Evolutionary conservation across 257 asterid genomes (phyloP).

Genomic region (Solanum pinnatisectum): DNA sequence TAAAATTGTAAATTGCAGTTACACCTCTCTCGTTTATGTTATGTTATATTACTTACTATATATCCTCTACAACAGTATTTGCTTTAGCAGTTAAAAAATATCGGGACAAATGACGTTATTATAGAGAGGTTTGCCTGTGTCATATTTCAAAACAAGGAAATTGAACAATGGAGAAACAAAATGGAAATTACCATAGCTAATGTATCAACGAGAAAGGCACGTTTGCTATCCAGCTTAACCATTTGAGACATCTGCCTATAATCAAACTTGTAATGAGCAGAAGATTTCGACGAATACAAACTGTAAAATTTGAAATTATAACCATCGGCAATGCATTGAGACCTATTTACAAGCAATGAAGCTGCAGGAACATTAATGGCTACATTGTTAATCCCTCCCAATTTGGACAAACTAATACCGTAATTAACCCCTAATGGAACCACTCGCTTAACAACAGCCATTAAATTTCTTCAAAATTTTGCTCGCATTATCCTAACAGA

Average conservation of each 20-base stretch:
- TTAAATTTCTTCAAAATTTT: neutral
- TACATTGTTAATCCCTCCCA: slow-evolving; percentile 10
- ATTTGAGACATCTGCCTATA: slow-evolving; percentile 41
- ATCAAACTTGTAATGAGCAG: slow-evolving; percentile 9
- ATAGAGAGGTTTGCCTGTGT: neutral
- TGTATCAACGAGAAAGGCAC: slow-evolving; percentile 47
- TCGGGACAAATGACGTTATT: neutral
- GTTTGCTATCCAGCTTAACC: slow-evolving; percentile 24
- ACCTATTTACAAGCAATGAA: neutral
- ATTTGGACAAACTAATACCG: slow-evolving; percentile 13
- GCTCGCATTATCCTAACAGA: neutral
- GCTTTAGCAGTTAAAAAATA: neutral
- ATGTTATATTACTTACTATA: neutral
- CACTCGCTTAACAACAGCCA: slow-evolving; percentile 24
- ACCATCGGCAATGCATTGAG: neutral
- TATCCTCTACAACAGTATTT: neutral
- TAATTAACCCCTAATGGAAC: slow-evolving; percentile 16
- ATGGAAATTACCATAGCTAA: slow-evolving; percentile 34
- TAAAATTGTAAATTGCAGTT: neutral
- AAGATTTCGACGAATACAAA: slow-evolving; percentile 17
- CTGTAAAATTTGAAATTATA: slow-evolving; percentile 8
- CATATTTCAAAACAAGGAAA: neutral
- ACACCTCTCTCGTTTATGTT: neutral
- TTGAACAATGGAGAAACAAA: neutral
- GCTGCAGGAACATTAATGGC: slow-evolving; percentile 1